Evolutionary conservation across 2,329 filamentous ascomycete genomes (phyloP).

Genomic region (Pseudogymnoascus sp.): DNA sequence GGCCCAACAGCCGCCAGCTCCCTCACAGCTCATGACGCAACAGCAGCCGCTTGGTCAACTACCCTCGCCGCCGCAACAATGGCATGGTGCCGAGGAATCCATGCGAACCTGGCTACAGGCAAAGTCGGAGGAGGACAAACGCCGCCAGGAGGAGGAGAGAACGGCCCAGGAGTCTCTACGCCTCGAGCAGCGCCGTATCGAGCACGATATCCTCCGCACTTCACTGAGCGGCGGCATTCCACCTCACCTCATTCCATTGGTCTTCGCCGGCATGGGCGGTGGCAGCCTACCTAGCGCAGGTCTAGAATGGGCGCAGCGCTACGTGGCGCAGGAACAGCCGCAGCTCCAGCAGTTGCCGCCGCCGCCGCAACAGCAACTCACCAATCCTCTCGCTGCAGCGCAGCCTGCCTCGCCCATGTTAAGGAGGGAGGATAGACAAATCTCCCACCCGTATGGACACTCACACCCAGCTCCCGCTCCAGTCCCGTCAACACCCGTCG

Average conservation of each 20-base stretch:
- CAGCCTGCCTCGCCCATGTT: slow-evolving; percentile 46
- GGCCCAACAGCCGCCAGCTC: slow-evolving; percentile 15
- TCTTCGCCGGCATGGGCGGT: slow-evolving; percentile 66
- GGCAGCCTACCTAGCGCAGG: slow-evolving; percentile 53
- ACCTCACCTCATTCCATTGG: slow-evolving; percentile 64
- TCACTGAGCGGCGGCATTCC: slow-evolving; percentile 65
- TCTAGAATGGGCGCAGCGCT: slow-evolving; percentile 63
- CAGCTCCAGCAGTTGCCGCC: slow-evolving; percentile 40
- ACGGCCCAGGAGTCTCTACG: slow-evolving; percentile 55
- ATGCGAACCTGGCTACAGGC: slow-evolving; percentile 66
- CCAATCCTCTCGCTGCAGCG: slow-evolving; percentile 9
- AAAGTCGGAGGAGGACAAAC: slow-evolving; percentile 66
- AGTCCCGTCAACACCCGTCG: slow-evolving; percentile 27
- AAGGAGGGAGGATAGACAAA: slow-evolving; percentile 43
- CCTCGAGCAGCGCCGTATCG: slow-evolving; percentile 64
- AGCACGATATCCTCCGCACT: slow-evolving; percentile 64
- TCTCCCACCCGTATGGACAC: slow-evolving; percentile 19
- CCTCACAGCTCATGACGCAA: slow-evolving; percentile 24
- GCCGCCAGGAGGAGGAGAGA: slow-evolving; percentile 68
- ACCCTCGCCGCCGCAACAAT: slow-evolving; percentile 57
- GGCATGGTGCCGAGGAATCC: slow-evolving; percentile 61
- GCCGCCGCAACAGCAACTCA: slow-evolving; percentile 33
- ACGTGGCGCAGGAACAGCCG: slow-evolving; percentile 46
- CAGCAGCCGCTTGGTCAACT: slow-evolving; percentile 45
- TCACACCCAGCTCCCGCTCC: slow-evolving; percentile 24